Evolutionary conservation across 108 stramenopile species (phyloP), one percentile per base, ranked within the genome.

Genomic region (Pseudonitzschia delicatissima): DNA sequence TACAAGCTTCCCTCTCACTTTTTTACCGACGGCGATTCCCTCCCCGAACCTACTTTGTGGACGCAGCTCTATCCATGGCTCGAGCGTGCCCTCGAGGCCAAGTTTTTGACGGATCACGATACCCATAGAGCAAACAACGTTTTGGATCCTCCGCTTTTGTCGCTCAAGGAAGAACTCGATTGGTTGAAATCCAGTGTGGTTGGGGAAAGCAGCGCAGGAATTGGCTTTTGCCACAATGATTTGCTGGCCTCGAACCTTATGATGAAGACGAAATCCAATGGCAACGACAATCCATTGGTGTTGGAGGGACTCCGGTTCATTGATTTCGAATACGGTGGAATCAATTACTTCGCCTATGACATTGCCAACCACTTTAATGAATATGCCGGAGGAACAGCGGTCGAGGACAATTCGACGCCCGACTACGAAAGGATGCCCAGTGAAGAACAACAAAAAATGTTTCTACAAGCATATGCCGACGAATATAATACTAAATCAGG

Each of bases 341-440:
- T 76, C 32, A 93, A 92, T 52, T 96, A 87, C 66, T 62, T 63
- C 8, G 76, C 85, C 8, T 96, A 88, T 75, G 95, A 96, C 48
- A 80, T 96, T 65, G 95, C 95, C 53, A 96, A 96, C 72, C 95
- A 96, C 69, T 91, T 90, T 49, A 92, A 92, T 67, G 94, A 95
- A 63, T 87, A 79, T 76, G 91, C 91, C 4, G 91, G 91, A 20
- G 94, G 94, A 8, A 78, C 83, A 18, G 49, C 55, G 12, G 67
- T 36, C 4, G 65, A 77, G 57, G 80, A 83, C 26, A 65, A 78
- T 71, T 76, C 80, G 12, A 71, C 80, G 12, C 77, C 92, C 8
- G 71, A 93, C 57, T 90, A 93, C 63, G 25, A 59, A 1, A 39
- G 58, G 39, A 85, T 87, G 57, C 91, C 91, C 17, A 57, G 69